Evolutionary conservation across 2,329 filamentous ascomycete species (phyloP).

Genomic region (Westerdykella sp.): DNA sequence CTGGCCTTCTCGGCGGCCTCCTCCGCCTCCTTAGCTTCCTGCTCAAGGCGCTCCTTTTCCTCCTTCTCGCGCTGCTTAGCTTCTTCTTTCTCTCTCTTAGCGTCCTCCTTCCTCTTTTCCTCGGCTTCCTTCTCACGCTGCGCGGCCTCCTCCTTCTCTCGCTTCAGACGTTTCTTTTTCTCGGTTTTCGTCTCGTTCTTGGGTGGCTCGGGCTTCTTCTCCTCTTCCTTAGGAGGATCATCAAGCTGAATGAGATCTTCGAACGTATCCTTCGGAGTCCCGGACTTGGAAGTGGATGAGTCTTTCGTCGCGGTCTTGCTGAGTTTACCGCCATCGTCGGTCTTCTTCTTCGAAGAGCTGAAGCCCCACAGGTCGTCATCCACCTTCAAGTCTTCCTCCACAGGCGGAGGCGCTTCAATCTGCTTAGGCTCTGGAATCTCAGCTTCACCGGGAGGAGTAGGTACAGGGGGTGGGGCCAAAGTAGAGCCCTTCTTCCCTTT

Average conservation of each 20-base stretch:
- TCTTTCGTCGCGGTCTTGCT: conserved; percentile 25
- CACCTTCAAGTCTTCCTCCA: conserved; percentile 41
- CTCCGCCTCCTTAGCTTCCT: conserved; percentile 19
- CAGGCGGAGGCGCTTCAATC: conserved; percentile 39
- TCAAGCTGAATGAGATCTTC: conserved; percentile 32
- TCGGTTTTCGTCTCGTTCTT: conserved; percentile 13
- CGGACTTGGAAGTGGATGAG: conserved; percentile 24
- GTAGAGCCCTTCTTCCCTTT: conserved; percentile 49
- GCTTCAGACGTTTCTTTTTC: conserved; percentile 23
- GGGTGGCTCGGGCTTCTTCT: conserved; percentile 16
- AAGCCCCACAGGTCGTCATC: conserved; percentile 32
- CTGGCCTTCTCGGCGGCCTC: conserved; percentile 21
- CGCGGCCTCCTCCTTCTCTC: conserved; percentile 35
- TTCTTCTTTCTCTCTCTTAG: conserved; percentile 15
- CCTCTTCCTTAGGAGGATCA: conserved; percentile 19
- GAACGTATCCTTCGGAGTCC: conserved; percentile 28
- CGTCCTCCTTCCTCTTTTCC: conserved; percentile 20
- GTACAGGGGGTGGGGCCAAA: conserved; percentile 46
- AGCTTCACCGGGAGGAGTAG: conserved; percentile 43
- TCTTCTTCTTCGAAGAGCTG: conserved; percentile 10
- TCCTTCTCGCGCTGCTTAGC: conserved; percentile 28
- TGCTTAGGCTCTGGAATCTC: conserved; percentile 46
- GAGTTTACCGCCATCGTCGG: conserved; percentile 23
- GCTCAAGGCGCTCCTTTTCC: conserved; percentile 17
- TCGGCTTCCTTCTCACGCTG: conserved; percentile 38